Conservation (phyloP, 2,329 filamentous ascomycete genomes). For the Aureobasidium namibiae region DNA sequence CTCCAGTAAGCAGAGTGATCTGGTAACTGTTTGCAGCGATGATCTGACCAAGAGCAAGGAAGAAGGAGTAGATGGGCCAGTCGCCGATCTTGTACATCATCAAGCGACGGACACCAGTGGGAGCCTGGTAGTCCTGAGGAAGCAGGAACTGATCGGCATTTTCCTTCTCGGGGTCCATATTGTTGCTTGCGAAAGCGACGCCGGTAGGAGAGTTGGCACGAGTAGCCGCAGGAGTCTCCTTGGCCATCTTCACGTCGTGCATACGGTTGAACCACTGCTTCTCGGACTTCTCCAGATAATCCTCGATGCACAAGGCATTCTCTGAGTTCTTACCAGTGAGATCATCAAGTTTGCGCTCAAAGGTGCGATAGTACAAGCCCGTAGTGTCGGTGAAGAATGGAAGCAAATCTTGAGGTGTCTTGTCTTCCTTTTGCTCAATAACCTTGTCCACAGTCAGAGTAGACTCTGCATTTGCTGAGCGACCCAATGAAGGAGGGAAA, state of each 20-base stretch:
- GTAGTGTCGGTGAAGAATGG: conserved; percentile 60
- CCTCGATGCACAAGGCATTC: conserved; percentile 54
- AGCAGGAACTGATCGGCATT: conserved; percentile 46
- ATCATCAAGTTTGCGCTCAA: conserved; percentile 48
- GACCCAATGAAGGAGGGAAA: not conserved
- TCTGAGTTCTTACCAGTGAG: conserved; percentile 52
- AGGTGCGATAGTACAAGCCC: conserved; percentile 52
- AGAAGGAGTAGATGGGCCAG: conserved; percentile 56
- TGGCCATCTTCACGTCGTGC: conserved; percentile 50
- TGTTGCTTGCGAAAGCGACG: conserved; percentile 35
- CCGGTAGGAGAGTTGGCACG: conserved; percentile 29
- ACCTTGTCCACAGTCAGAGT: conserved; percentile 47
- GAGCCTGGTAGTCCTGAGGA: conserved; percentile 47
- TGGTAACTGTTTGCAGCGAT: conserved; percentile 61
- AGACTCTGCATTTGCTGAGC: not conserved
- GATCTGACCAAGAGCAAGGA: conserved; percentile 55
- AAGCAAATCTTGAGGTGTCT: conserved; percentile 57
- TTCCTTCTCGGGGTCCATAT: conserved; percentile 31
- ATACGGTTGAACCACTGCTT: conserved; percentile 58
- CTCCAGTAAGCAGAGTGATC: conserved; percentile 57
- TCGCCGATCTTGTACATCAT: conserved; percentile 52
- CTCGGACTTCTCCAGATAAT: conserved; percentile 56
- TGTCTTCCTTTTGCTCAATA: conserved; percentile 53
- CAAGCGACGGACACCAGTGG: conserved; percentile 46
- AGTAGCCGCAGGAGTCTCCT: conserved; percentile 27